Base-by-base conservation (phyloP, 148 eudicot species). In the Talinum fruticosum region DNA sequence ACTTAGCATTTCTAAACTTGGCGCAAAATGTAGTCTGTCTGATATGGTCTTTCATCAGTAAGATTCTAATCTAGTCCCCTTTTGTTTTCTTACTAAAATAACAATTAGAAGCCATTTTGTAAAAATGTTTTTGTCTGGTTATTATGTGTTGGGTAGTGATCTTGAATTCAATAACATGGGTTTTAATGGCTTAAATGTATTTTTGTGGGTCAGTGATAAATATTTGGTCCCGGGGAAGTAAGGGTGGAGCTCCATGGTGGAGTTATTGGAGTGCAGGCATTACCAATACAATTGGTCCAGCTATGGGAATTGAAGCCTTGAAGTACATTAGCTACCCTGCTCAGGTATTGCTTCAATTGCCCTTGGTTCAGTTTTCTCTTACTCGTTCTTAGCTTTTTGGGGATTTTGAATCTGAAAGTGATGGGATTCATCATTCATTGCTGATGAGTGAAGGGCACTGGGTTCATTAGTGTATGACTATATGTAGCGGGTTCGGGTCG, bases 191-290 rank as follows among this genome's bases (percentile, higher is more conserved):
- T 45, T 72, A 45, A 51, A 18, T 79, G 74, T 29, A 30, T 61
- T 32, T 72, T 15, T 72, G 76, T 76, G 36, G 69, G 33, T 83
- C 85, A 96, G 99, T 96, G 98, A 80, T 91, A 71, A 89, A 78
- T 76, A 71, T 96, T 36, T 96, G 99, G 97, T 85, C 93, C 0
- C 84, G 87, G 71, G 86, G 92, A 59, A 87, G 84, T 69, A 75
- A 80, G 72, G 92, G 87, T 24, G 97, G 93, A 83, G 97, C 99
- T 79, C 97, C 97, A 23, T 93, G 95, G 97, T 93, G 97, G 97
- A 93, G 95, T 85, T 96, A 88, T 77, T 93, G 99, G 97, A 90
- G 99, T 90, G 99, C 98, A 18, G 97, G 99, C 38, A 91, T 96
- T 76, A 96, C 99, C 36, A 96, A 96, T 79, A 90, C 99, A 0